These are phyloP conservation scores for Trametes cubensis DNA, from an alignment of 768 basidiomycete genomes.

Conservation along the genomic window DNA sequence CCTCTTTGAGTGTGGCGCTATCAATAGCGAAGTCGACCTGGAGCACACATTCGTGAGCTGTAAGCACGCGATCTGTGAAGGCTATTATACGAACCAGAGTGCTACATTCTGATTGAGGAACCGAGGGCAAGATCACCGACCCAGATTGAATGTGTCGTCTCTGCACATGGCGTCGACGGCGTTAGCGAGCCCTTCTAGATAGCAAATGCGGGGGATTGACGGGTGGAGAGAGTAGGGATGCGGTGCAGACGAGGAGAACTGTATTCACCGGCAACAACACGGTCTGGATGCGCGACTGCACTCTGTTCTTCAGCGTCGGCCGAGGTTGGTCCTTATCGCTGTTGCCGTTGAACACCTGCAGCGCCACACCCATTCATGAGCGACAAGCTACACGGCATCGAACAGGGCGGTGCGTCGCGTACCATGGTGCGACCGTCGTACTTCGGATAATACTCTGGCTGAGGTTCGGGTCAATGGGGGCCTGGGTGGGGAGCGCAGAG, in stretches of 20 bases:
- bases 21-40: neutral
- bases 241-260: conserved; percentile 11
- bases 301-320: conserved; percentile 26
- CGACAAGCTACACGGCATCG: conserved; percentile 9
- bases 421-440: conserved; percentile 25
- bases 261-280: conserved; percentile 30
- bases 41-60: neutral
- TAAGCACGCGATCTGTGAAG: neutral
- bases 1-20: conserved; percentile 3
- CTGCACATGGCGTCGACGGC: neutral
- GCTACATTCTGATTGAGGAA: conserved; percentile 33
- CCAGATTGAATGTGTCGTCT: conserved; percentile 20
- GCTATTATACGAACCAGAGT: conserved; percentile 30
- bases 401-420: neutral
- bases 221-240: conserved; percentile 9
- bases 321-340: conserved; percentile 29
- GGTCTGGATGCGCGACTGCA: conserved; percentile 28
- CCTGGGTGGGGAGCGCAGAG: conserved; percentile 20
- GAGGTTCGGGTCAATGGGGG: conserved; percentile 32
- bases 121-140: conserved; percentile 22
- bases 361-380: conserved; percentile 12
- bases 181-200: conserved; percentile 1
- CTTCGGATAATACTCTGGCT: conserved; percentile 32
- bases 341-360: conserved; percentile 18
- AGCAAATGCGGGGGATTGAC: neutral